Evolutionary conservation across 2,329 filamentous ascomycete genomes (phyloP).

Genomic region (Diaporthe sp.): DNA sequence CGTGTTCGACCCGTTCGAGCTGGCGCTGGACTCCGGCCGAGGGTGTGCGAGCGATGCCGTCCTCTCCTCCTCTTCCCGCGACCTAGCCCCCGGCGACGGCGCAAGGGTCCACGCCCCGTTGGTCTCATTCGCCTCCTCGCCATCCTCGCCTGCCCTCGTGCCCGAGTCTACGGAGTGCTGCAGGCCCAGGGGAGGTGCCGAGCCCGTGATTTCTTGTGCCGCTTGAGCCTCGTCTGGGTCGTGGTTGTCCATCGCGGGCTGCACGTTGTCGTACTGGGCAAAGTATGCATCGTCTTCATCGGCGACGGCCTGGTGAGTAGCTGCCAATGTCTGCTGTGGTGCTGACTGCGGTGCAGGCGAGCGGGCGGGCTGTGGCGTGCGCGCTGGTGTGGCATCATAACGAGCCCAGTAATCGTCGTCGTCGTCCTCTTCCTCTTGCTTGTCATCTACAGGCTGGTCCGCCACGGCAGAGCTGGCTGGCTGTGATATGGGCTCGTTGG

Average conservation of each 20-base stretch:
- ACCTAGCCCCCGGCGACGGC: conserved; percentile 53
- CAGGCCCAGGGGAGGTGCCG: conserved; percentile 53
- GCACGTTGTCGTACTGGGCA: conserved; percentile 81
- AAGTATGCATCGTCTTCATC: conserved; percentile 80
- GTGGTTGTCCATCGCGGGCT: conserved; percentile 84
- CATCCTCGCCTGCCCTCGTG: conserved; percentile 45
- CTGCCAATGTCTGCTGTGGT: conserved; percentile 47
- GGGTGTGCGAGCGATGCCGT: conserved; percentile 63
- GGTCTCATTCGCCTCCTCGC: conserved; percentile 52
- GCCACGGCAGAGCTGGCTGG: conserved; percentile 42
- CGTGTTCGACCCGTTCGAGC: conserved; percentile 68
- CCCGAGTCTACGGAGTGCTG: conserved; percentile 43
- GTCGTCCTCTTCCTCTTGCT: conserved; percentile 69
- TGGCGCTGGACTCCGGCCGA: conserved; percentile 70
- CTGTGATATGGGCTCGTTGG: conserved; percentile 40
- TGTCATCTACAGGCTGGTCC: conserved; percentile 15
- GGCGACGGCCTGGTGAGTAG: conserved; percentile 47
- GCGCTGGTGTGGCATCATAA: conserved; percentile 79
- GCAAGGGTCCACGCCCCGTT: conserved; percentile 60
- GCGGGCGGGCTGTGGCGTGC: conserved; percentile 72
- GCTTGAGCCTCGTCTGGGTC: conserved; percentile 77
- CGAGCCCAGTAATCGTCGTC: conserved; percentile 85
- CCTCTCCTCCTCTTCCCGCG: conserved; percentile 55
- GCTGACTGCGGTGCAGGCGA: conserved; percentile 70
- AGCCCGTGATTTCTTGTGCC: conserved; percentile 55